Conservation (phyloP, 2,329 filamentous ascomycete genomes). For the Phoma sp. region DNA sequence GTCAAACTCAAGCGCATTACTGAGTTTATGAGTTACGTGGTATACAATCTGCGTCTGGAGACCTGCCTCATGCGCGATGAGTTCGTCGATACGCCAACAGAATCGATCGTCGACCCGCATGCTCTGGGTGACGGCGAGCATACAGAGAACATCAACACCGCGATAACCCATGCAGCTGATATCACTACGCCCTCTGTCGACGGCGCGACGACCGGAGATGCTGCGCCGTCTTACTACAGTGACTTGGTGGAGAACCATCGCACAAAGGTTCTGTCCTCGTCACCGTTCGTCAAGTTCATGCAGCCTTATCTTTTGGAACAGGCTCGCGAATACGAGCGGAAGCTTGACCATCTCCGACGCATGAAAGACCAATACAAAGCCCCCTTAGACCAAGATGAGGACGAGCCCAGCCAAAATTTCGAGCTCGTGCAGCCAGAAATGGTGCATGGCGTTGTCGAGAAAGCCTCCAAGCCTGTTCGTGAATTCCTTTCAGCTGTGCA, state of each 20-base stretch:
- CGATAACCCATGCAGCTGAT: constrained; percentile 9
- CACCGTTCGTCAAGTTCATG: constrained; percentile 93
- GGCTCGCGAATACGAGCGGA: constrained; percentile 86
- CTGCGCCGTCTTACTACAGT: constrained; percentile 90
- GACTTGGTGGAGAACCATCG: constrained; percentile 93
- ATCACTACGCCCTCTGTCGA: constrained; percentile 48
- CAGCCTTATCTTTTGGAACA: constrained; percentile 93
- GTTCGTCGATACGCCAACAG: constrained; percentile 79
- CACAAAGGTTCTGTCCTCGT: constrained; percentile 91
- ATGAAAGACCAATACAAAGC: constrained; percentile 73
- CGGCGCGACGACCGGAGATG: constrained; percentile 67
- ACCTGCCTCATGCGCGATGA: constrained; percentile 93
- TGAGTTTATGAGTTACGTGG: constrained; percentile 98
- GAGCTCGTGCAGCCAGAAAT: constrained; percentile 93
- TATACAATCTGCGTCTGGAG: constrained; percentile 96
- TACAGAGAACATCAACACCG: constrained; percentile 6
- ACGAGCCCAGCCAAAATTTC: constrained; percentile 68
- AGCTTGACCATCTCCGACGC: constrained; percentile 79
- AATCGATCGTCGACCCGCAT: constrained; percentile 54
- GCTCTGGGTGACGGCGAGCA: constrained; percentile 16
- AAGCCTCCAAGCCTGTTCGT: constrained; percentile 83
- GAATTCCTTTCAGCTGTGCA: constrained; percentile 94
- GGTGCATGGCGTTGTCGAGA: constrained; percentile 83
- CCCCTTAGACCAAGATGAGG: constrained; percentile 42
- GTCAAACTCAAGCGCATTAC: constrained; percentile 88